Percentiles rank a stretch among this genome's conserved stretches.
phyloP scores from a whole-genome alignment of 148 eudicot genomes.

The Rhododendron williamsianum region DNA sequence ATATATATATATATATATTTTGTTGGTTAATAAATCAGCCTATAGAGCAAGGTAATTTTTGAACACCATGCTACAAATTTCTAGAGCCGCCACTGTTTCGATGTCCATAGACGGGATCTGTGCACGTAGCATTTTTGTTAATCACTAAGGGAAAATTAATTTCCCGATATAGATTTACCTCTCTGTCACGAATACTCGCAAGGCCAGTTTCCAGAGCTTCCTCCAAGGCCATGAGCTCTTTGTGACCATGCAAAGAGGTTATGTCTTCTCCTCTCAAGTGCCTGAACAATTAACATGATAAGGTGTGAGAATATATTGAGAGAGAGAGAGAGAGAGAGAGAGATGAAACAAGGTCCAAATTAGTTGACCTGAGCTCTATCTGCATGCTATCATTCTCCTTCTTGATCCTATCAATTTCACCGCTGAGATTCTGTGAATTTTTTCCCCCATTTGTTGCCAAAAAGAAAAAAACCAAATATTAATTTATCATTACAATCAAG shows the following conservation, averaged over 20 bases:
- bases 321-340: background rate
- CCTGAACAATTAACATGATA: constrained; percentile 25
- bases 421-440: constrained; percentile 44
- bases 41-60: no score
- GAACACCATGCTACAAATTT: no score
- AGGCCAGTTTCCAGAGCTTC: constrained; percentile 56
- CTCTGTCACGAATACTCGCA: constrained; percentile 29
- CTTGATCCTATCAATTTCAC: constrained; percentile 67
- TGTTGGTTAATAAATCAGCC: no score
- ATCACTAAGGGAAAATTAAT: background rate
- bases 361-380: constrained; percentile 59
- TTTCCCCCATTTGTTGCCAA: background rate
- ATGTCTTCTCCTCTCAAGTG: constrained; percentile 82
- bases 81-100: background rate
- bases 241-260: constrained; percentile 36
- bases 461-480: background rate
- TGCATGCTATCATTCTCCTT: constrained; percentile 75
- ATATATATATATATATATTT: no score
- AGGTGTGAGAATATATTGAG: background rate
- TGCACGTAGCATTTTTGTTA: background rate
- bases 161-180: constrained; percentile 32
- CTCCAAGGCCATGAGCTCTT: constrained; percentile 61
- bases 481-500: background rate
- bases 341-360: background rate
- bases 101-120: background rate